Percentiles rank a stretch among this genome's conserved stretches.
Conservation (phyloP, 179 eudicot genomes). For the Sideroxylon spinosum region DNA sequence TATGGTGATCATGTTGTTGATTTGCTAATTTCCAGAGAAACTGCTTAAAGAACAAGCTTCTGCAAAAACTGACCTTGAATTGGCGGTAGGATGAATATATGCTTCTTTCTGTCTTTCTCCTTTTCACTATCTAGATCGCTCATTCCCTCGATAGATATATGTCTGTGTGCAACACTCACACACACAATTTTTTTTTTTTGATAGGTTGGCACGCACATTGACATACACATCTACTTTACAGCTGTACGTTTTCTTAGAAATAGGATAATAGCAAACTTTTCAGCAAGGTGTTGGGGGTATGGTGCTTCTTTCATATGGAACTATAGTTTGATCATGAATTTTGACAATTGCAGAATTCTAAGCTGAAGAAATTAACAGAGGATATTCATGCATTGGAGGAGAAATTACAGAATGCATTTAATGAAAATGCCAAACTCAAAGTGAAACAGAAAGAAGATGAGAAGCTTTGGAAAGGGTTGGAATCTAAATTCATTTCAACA, state of each 20-base stretch:
- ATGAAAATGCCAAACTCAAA: conserved; percentile 85
- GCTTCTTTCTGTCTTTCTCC: background rate
- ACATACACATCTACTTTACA: background rate
- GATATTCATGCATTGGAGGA: conserved; percentile 60
- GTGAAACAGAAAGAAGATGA: conserved; percentile 89
- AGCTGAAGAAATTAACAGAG: conserved; percentile 74
- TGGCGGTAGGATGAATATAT: conserved; percentile 46
- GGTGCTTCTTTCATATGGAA: background rate
- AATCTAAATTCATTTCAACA: conserved; percentile 79
- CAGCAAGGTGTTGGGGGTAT: background rate
- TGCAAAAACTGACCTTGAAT: conserved; percentile 70
- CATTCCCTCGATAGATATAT: background rate
- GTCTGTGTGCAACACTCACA: background rate
- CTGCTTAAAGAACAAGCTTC: conserved; percentile 77
- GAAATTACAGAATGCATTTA: conserved; percentile 68
- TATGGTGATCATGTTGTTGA: conserved; percentile 12
- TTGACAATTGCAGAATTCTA: conserved; percentile 52
- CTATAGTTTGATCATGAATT: conserved; percentile 9
- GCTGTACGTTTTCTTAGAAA: background rate
- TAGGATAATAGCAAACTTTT: background rate
- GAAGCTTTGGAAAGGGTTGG: conserved; percentile 85
- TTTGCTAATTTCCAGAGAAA: conserved; percentile 51
- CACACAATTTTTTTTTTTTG: background rate
- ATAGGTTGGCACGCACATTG: background rate
- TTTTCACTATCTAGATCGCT: background rate